These are phyloP conservation scores for Poa annua DNA, from an alignment of 176 grass and related monocot genomes.

Conservation along the genomic window DNA sequence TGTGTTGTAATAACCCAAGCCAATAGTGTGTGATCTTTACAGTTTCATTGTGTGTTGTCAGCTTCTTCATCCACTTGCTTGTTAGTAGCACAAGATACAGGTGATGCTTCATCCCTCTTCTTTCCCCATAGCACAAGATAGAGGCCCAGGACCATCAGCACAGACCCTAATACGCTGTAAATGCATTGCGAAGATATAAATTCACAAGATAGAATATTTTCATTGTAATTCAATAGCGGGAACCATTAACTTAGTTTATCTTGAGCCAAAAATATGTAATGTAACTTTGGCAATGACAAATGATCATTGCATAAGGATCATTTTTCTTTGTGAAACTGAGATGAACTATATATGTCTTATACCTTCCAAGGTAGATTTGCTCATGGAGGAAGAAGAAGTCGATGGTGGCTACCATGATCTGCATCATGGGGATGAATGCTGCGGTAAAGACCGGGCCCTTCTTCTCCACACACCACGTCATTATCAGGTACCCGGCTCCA, in stretches of 20 bases:
- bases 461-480: slow-evolving; percentile 93
- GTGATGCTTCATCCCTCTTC: slow-evolving; percentile 50
- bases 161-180: slow-evolving; percentile 63
- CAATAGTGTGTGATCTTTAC: background rate
- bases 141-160: slow-evolving; percentile 63
- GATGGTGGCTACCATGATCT: slow-evolving; percentile 85
- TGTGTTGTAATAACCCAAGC: background rate
- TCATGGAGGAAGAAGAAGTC: slow-evolving; percentile 77
- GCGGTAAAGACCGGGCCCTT: slow-evolving; percentile 80
- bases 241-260: background rate
- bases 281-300: background rate
- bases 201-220: background rate
- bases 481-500: slow-evolving; percentile 63
- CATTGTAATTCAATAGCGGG: background rate
- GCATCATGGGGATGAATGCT: slow-evolving; percentile 77
- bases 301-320: background rate
- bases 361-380: slow-evolving; percentile 79
- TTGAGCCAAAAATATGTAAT: background rate
- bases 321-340: background rate
- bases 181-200: background rate
- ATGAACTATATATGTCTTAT: background rate
- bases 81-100: background rate
- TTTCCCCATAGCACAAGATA: slow-evolving; percentile 94
- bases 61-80: slow-evolving; percentile 42
- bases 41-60: slow-evolving; percentile 13